A percentile compares a stretch with the other conserved stretches of the same genome.
Conservation (phyloP, 2,329 filamentous ascomycete genomes). For the Pestalotiopsis sp. region DNA sequence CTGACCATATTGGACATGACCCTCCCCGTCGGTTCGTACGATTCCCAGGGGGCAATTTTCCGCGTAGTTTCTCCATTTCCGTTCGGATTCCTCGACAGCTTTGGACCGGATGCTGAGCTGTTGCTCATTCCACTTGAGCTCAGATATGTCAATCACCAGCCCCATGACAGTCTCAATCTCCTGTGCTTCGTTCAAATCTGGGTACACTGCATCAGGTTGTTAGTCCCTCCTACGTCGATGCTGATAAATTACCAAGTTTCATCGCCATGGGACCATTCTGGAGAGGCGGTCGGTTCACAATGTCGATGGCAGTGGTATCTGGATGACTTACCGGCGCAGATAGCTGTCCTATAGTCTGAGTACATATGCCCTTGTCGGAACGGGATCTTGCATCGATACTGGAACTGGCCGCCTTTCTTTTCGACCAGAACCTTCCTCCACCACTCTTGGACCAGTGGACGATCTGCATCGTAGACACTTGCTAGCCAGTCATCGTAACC, state of each 20-base stretch:
- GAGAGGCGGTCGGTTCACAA: not conserved
- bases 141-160: constrained; percentile 30
- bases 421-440: constrained; percentile 19
- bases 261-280: too few relatives aligned
- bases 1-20: constrained; percentile 24
- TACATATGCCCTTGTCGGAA: constrained; percentile 27
- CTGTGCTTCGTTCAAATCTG: constrained; percentile 23
- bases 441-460: constrained; percentile 24
- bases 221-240: not conserved
- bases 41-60: constrained; percentile 30
- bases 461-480: constrained; percentile 24
- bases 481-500: constrained; percentile 21
- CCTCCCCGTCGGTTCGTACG: constrained; percentile 26
- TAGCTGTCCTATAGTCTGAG: constrained; percentile 25
- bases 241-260: not conserved
- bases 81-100: constrained; percentile 26
- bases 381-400: constrained; percentile 26
- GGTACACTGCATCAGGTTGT: constrained; percentile 18
- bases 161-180: constrained; percentile 29
- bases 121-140: constrained; percentile 29
- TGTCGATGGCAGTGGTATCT: not conserved
- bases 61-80: constrained; percentile 27
- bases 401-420: constrained; percentile 27
- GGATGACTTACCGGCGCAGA: constrained; percentile 20
- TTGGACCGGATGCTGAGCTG: constrained; percentile 25